Percentiles rank a stretch among this genome's conserved stretches.
phyloP scores from a whole-genome alignment of 1,284 basidiomycete species.

The Leccinum insolens region DNA sequence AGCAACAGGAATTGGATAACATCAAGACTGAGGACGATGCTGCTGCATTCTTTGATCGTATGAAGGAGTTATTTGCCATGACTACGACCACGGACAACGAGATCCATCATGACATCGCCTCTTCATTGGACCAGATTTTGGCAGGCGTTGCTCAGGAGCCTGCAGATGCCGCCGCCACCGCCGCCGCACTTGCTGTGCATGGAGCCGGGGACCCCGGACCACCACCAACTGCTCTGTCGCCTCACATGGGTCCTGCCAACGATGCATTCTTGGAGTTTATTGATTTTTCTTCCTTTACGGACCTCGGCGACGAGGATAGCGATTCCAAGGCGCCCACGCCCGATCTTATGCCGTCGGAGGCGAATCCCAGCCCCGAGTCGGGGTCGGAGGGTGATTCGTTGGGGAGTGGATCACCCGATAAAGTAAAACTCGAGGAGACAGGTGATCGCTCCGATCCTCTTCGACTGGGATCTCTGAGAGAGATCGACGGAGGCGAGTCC shows the following conservation, averaged over 20 bases:
- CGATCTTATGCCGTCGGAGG: conserved; percentile 70
- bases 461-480: conserved; percentile 62
- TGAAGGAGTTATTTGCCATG: conserved; percentile 62
- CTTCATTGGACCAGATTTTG: conserved; percentile 62
- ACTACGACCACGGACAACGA: conserved; percentile 47
- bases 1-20: conserved; percentile 55
- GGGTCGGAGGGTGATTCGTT: conserved; percentile 58
- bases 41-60: conserved; percentile 58
- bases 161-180: conserved; percentile 35
- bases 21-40: conserved; percentile 71
- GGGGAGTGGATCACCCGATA: conserved; percentile 39
- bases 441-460: conserved; percentile 49
- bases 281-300: conserved; percentile 65
- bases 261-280: conserved; percentile 50
- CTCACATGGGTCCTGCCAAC: conserved; percentile 37
- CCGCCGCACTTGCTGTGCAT: conserved; percentile 36
- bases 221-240: conserved; percentile 40
- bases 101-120: conserved; percentile 55
- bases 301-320: conserved; percentile 60
- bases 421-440: conserved; percentile 51
- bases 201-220: conserved; percentile 31
- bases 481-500: conserved; percentile 76
- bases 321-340: conserved; percentile 69
- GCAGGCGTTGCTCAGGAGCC: conserved; percentile 52
- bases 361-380: conserved; percentile 77